These are phyloP conservation scores for Colletotrichum sp. DNA, from an alignment of 2,329 filamentous ascomycete genomes.

Conservation along the genomic window DNA sequence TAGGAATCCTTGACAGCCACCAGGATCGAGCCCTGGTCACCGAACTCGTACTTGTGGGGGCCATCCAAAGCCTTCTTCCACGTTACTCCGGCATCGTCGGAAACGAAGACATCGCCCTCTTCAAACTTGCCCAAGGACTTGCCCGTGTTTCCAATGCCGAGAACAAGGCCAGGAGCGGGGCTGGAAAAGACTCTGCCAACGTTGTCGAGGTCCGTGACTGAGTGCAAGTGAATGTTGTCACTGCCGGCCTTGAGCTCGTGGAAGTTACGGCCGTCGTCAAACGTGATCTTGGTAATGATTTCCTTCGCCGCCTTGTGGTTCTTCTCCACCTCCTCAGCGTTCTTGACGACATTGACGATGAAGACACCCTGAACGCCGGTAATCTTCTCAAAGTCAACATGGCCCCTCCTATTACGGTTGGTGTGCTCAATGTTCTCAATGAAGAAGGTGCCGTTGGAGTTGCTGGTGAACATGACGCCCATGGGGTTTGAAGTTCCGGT, in stretches of 20 bases:
- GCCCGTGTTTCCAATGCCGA: slow-evolving; percentile 93
- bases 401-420: slow-evolving; percentile 77
- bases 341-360: slow-evolving; percentile 87
- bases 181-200: slow-evolving; percentile 90
- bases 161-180: slow-evolving; percentile 88
- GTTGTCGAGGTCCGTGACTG: slow-evolving; percentile 84
- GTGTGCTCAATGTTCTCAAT: slow-evolving; percentile 91
- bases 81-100: slow-evolving; percentile 85
- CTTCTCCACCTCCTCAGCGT: slow-evolving; percentile 76
- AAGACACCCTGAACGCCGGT: slow-evolving; percentile 91
- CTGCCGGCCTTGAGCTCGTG: slow-evolving; percentile 72
- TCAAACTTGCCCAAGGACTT: slow-evolving; percentile 71
- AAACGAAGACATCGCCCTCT: slow-evolving; percentile 84
- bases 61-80: slow-evolving; percentile 80
- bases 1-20: slow-evolving; percentile 81
- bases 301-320: slow-evolving; percentile 62
- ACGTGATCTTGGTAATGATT: slow-evolving; percentile 83
- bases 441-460: slow-evolving; percentile 97
- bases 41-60: slow-evolving; percentile 95
- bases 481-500: slow-evolving; percentile 69
- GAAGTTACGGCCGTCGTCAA: slow-evolving; percentile 93
- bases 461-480: slow-evolving; percentile 92
- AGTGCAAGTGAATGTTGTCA: slow-evolving; percentile 83
- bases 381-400: slow-evolving; percentile 96
- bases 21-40: slow-evolving; percentile 88